Evolutionary conservation across 441 rosid genomes (phyloP).

Genomic region (Erodium trifolium): DNA sequence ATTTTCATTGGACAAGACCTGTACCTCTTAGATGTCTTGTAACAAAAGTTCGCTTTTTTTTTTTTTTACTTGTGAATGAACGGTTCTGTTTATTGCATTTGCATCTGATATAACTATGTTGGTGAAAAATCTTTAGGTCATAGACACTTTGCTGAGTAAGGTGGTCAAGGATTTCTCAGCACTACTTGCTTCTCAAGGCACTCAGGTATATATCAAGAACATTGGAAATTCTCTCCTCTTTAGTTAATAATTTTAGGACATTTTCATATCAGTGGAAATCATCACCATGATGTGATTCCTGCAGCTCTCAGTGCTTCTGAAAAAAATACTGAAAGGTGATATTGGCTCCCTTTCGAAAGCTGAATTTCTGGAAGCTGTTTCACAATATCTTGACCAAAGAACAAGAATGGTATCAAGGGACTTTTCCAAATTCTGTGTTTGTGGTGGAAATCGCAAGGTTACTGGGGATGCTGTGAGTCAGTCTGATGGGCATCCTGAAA

Average conservation of each 20-base stretch:
- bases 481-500: conserved; percentile 30
- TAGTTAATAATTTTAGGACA: neutral
- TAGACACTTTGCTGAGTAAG: conserved; percentile 73
- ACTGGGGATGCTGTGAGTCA: conserved; percentile 21
- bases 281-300: conserved; percentile 6
- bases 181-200: conserved; percentile 75
- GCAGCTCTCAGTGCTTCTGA: conserved; percentile 68
- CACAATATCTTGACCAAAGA: conserved; percentile 61
- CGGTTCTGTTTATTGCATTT: neutral
- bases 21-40: neutral
- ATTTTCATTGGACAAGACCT: neutral
- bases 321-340: conserved; percentile 65
- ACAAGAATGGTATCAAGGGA: conserved; percentile 50
- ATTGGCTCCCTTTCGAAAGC: conserved; percentile 46
- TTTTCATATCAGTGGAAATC: neutral
- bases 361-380: conserved; percentile 63
- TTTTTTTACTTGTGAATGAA: neutral
- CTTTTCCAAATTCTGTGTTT: conserved; percentile 61
- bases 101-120: conserved; percentile 11
- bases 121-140: conserved; percentile 42
- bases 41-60: neutral
- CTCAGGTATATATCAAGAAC: conserved; percentile 42
- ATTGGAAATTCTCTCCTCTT: neutral
- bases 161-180: conserved; percentile 89
- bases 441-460: conserved; percentile 49